Evolutionary conservation across 495 filamentous ascomycete species (phyloP).

Genomic region (Aspergillus funiculosus): DNA sequence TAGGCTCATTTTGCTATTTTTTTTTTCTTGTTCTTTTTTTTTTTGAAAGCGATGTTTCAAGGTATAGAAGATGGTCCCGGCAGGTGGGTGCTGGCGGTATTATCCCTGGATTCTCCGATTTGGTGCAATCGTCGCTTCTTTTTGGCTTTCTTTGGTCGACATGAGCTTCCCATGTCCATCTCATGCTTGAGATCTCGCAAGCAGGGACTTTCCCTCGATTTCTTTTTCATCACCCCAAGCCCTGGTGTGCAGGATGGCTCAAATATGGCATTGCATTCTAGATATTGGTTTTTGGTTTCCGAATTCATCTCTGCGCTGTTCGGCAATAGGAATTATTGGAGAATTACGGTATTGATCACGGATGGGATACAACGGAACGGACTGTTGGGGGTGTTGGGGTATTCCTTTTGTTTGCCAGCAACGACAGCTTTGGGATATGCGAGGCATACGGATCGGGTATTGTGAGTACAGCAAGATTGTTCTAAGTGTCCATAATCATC

Average conservation of each 20-base stretch:
- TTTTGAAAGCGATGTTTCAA: conserved; percentile 34
- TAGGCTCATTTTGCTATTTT: conserved; percentile 25
- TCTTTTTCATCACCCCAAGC: conserved; percentile 24
- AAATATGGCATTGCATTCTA: conserved; percentile 40
- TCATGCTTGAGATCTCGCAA: conserved; percentile 19
- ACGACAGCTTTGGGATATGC: conserved; percentile 22
- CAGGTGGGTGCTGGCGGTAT: conserved; percentile 36
- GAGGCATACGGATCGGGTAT: conserved; percentile 24
- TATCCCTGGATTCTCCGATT: conserved; percentile 36
- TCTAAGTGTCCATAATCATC: conserved; percentile 35
- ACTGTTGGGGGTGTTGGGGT: conserved; percentile 45
- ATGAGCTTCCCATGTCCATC: conserved; percentile 26
- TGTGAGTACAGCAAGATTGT: conserved; percentile 37
- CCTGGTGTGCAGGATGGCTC: conserved; percentile 26
- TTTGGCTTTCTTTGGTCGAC: conserved; percentile 27
- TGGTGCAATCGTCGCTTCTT: conserved; percentile 29
- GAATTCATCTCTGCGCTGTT: conserved; percentile 35
- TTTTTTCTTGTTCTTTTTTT: conserved; percentile 29
- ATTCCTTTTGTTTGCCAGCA: conserved; percentile 42
- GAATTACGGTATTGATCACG: conserved; percentile 45
- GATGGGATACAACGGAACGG: conserved; percentile 44
- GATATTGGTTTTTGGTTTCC: conserved; percentile 34
- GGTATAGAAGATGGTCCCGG: conserved; percentile 26
- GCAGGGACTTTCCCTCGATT: conserved; percentile 19
- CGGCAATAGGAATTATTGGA: conserved; percentile 42